Conservation (phyloP, 441 rosid genomes). For the Gossypium trilobum region DNA sequence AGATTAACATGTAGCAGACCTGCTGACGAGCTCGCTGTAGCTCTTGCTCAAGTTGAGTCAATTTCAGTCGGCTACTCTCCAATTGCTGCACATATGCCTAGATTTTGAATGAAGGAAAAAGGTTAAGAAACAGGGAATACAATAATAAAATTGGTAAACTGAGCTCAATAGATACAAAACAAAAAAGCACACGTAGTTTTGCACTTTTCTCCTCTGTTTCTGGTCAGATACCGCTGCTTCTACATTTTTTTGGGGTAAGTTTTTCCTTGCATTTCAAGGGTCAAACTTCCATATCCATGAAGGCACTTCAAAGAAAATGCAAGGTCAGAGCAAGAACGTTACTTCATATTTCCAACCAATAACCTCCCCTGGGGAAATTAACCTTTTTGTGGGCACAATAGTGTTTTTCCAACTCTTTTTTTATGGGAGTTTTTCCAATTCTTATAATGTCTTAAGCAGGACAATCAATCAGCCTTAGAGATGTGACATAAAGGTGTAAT, state of each 20-base stretch:
- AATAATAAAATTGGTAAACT: background rate
- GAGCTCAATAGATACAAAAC: background rate
- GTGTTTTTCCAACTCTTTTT: background rate
- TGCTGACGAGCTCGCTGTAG: slow-evolving; percentile 85
- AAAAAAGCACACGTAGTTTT: background rate
- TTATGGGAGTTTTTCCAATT: background rate
- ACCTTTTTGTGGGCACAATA: background rate
- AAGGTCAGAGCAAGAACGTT: background rate
- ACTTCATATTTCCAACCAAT: background rate
- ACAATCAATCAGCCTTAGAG: background rate
- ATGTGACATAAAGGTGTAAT: background rate
- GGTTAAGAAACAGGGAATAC: background rate
- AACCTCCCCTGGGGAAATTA: background rate
- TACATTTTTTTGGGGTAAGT: background rate
- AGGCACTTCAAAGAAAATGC: background rate
- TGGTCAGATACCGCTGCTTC: background rate
- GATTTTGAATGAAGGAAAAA: slow-evolving; percentile 3
- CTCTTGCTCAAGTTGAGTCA: slow-evolving; percentile 81
- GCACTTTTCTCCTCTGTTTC: background rate
- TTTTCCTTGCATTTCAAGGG: background rate
- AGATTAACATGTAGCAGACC: slow-evolving; percentile 31
- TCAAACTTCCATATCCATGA: background rate
- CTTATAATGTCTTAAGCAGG: background rate
- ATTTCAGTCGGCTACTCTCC: slow-evolving; percentile 75
- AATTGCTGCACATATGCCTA: slow-evolving; percentile 88